Base-by-base conservation (phyloP, 2,329 filamentous ascomycete genomes). In the Pleomassaria siparia region DNA sequence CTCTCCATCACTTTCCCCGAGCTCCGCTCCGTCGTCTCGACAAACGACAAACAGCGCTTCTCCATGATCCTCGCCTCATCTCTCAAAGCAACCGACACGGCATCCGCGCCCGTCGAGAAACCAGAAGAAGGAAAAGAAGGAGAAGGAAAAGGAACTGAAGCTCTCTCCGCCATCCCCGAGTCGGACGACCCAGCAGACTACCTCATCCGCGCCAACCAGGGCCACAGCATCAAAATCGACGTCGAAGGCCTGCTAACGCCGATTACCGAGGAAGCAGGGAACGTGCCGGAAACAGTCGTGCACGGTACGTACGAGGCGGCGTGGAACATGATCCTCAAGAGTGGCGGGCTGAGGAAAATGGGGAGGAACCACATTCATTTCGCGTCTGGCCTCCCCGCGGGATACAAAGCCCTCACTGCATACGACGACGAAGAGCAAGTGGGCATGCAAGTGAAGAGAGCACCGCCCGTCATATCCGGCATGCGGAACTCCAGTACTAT, bases 131-230 rank as follows among this genome's bases (percentile, higher is more conserved):
- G n/a, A n/a, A n/a, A n/a, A n/a, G n/a, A n/a, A n/a, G n/a, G n/a
- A n/a, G n/a, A n/a, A n/a, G n/a, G n/a, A n/a, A n/a, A n/a, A n/a
- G n/a, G n/a, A n/a, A 18, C 50, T 9, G 54, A 61, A 25, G 47
- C 46, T 6, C 41, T 59, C 7, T 25, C 47, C 26, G 21, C 45
- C 11, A 51, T 54, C 37, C 44, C 33, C 2, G 56, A 58, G 25
- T 56, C 56, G 7, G 67, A 69, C 8, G 76, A 87, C 41, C 79
- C 89, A 0, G 70, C 78, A 0, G 79, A 87, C 69, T 96, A 86
- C 76, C 79, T 95, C 25, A 96, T 99, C 73, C 90, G 94, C 62
- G 94, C 94, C 22, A 96, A 95, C 65, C 94, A 97, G 74, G 94
- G 94, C 45, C 94, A 97, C 76, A 90, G 84, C 60, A 88, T 99